Evolutionary conservation across 768 basidiomycete species (phyloP), one percentile per base, ranked within the genome.

Genomic region (Tylopilus sp.): DNA sequence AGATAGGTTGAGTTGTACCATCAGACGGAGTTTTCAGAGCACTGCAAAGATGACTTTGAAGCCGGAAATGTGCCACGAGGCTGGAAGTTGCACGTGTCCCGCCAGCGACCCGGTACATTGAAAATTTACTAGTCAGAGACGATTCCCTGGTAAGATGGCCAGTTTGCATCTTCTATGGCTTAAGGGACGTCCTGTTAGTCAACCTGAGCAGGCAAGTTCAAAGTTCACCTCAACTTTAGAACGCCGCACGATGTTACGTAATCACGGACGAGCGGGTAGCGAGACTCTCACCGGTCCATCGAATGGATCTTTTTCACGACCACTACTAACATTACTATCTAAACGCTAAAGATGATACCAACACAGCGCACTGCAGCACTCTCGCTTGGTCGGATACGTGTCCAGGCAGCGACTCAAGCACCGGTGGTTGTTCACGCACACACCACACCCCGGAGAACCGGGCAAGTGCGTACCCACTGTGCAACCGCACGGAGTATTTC

Each of bases 311-410:
- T n/a, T 12, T 36, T 18, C n/a, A 18, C n/a, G 35, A 18, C n/a
- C n/a, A 18, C n/a, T 17, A 18, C n/a, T 18, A 3, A 6, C 35
- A 36, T 6, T 30, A 55, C 10, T 28, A 21, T 12, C 26, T 7
- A 15, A n/a, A 40, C 47, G 21, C 21, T 8, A 46, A 53, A 3
- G 41, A 68, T 69, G 67, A 70, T 70, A 61, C 64, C 64, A 43
- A 59, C 67, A 7, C 63, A 62, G 22, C 69, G 67, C 15, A 58
- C 62, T 12, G 57, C 57, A 48, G 41, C 61, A 17, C 65, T 57
- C 18, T 63, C 69, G 18, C 47, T 69, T 12, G 35, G 51, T 7
- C 44, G 69, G 44, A 49, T 66, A 44, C 58, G 56, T 36, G 40
- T 47, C 35, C 58, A 56, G 40, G 48, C 48, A 21, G 46, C 21